phyloP scores from a whole-genome alignment of 208 protist species.

The Trypanosomatidae sp. region DNA sequence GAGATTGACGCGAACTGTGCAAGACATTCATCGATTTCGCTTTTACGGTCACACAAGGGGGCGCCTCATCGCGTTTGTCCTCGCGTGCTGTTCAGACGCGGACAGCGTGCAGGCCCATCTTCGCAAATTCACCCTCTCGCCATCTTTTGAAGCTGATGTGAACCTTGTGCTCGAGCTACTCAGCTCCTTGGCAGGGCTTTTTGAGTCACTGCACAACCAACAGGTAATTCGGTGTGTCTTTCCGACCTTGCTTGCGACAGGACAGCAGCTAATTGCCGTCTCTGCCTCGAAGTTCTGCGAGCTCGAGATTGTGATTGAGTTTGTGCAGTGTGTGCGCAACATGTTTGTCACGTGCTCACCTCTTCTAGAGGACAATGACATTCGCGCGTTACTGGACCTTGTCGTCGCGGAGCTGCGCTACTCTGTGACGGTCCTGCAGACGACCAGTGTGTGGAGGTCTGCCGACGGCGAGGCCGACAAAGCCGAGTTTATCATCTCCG shows the following conservation, averaged over 20 bases:
- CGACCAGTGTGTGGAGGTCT: conserved; percentile 28
- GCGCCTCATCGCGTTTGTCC: conserved; percentile 46
- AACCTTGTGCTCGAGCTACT: conserved; percentile 35
- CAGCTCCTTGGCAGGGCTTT: conserved; percentile 40
- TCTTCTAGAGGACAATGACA: conserved; percentile 36
- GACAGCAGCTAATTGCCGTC: conserved; percentile 28
- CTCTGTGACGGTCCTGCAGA: conserved; percentile 13
- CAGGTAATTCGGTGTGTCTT: conserved; percentile 41
- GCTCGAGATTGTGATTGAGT: conserved; percentile 38
- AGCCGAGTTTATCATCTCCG: conserved; percentile 38
- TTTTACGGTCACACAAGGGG: conserved; percentile 42
- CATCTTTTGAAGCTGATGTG: conserved; percentile 14
- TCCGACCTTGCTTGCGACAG: conserved; percentile 22
- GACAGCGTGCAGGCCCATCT: conserved; percentile 18
- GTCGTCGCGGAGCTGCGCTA: conserved; percentile 34
- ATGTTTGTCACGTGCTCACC: conserved; percentile 51
- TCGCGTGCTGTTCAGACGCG: conserved; percentile 30
- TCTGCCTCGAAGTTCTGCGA: conserved; percentile 33
- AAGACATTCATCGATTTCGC: conserved; percentile 17
- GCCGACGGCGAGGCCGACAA: conserved; percentile 52
- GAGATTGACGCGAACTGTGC: conserved; percentile 17
- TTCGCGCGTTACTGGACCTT: conserved; percentile 35
- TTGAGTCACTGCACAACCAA: conserved; percentile 44
- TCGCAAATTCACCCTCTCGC: conserved; percentile 6
- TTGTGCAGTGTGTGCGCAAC: conserved; percentile 35